phyloP scores from a whole-genome alignment of 1,139 yeast genomes.

The Geotrichum macrosporum region DNA sequence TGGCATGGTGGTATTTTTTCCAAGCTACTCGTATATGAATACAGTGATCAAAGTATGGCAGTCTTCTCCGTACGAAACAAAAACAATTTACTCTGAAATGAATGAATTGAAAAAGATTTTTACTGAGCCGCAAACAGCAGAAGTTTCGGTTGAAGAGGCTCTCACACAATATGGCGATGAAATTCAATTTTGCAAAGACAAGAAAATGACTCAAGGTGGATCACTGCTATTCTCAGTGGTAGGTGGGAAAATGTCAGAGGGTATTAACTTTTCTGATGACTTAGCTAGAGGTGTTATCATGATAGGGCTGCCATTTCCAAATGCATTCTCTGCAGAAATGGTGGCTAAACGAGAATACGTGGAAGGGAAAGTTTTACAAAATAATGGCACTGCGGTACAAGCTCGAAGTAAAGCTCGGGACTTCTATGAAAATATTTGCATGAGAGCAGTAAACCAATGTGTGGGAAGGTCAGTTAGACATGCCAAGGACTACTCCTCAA shows the following conservation, averaged over 20 bases:
- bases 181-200: slow-evolving; percentile 20
- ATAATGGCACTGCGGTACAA: slow-evolving; percentile 43
- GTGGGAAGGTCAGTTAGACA: slow-evolving; percentile 92
- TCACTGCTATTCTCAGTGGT: slow-evolving; percentile 80
- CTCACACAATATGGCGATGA: slow-evolving; percentile 49
- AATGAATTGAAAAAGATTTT: slow-evolving; percentile 38
- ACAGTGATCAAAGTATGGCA: slow-evolving; percentile 54
- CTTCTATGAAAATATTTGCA: slow-evolving; percentile 79
- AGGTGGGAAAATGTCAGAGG: slow-evolving; percentile 92
- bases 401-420: slow-evolving; percentile 51
- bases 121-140: slow-evolving; percentile 48
- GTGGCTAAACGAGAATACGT: slow-evolving; percentile 67
- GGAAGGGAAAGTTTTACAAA: slow-evolving; percentile 41
- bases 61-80: slow-evolving; percentile 21
- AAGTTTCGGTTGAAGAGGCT: slow-evolving; percentile 42
- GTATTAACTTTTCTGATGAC: slow-evolving; percentile 83
- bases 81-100: slow-evolving; percentile 18
- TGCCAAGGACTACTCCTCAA: slow-evolving; percentile 70
- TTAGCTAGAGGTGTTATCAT: slow-evolving; percentile 83
- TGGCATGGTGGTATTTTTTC: slow-evolving; percentile 80
- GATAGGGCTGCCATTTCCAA: slow-evolving; percentile 90
- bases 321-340: slow-evolving; percentile 76
- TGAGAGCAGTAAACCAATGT: slow-evolving; percentile 90
- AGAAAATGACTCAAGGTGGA: slow-evolving; percentile 39
- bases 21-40: slow-evolving; percentile 72